Conservation (phyloP, 345 rosid genomes). For the Nephelium lappaceum region DNA sequence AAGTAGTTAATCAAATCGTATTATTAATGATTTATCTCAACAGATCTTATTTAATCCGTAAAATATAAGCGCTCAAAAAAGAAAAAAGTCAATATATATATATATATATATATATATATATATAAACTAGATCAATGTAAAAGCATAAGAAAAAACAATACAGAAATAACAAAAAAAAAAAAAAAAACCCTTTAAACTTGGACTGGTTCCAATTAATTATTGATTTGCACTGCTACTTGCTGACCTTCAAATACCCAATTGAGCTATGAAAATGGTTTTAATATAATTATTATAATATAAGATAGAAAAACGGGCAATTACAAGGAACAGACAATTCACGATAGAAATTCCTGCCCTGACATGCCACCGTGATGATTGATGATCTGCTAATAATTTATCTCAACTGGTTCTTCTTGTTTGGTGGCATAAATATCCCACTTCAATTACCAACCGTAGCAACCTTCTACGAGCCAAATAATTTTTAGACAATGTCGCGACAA, state of each 20-base stretch:
- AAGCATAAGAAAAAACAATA: neutral
- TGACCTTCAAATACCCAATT: neutral
- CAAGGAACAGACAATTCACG: neutral
- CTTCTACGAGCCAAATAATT: neutral
- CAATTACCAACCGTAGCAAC: neutral
- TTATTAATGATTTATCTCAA: too few relatives aligned
- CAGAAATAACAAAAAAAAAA: too few relatives aligned
- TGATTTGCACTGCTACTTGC: neutral
- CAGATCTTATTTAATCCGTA: too few relatives aligned
- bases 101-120: too few relatives aligned
- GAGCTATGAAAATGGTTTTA: neutral
- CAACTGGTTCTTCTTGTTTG: neutral
- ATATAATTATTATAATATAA: neutral
- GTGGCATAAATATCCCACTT: neutral
- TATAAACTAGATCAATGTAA: neutral
- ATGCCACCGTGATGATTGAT: neutral
- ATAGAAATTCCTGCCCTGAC: neutral
- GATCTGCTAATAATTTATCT: neutral
- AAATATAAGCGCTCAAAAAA: too few relatives aligned
- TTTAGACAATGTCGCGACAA: neutral
- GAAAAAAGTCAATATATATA: too few relatives aligned
- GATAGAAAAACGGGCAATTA: neutral
- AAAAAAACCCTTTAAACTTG: neutral
- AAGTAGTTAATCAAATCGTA: too few relatives aligned
- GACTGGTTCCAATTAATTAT: slow-evolving; percentile 2